Conservation (phyloP, 2,329 filamentous ascomycete species). For the Fusarium temperatum region DNA sequence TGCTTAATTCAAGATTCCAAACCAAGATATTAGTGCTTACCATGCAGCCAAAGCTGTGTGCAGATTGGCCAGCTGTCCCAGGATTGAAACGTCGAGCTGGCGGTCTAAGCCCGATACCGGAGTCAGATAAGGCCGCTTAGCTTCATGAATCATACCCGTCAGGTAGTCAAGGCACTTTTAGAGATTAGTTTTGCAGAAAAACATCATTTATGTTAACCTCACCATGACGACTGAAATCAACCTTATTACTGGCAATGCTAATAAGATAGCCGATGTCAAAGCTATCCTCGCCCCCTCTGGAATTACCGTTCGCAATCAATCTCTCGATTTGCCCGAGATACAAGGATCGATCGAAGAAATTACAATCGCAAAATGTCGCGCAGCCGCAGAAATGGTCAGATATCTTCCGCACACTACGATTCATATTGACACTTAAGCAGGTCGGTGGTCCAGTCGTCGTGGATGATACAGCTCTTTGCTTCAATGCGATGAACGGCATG, state of each 20-base stretch:
- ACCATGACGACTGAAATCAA: not conserved
- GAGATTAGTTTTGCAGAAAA: rapidly evolving
- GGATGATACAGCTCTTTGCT: not conserved
- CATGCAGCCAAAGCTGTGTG: not conserved
- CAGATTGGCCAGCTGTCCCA: rapidly evolving
- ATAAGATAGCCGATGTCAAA: not conserved
- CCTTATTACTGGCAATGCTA: not conserved
- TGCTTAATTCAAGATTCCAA: not conserved
- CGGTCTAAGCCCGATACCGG: not conserved
- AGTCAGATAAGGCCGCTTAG: not conserved
- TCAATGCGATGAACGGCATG: not conserved
- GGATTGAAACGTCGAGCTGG: not conserved
- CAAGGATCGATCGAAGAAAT: not conserved
- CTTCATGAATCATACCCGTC: not conserved
- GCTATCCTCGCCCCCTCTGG: not conserved
- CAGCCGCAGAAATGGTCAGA: not conserved
- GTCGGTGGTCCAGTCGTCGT: not conserved
- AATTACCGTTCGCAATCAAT: not conserved
- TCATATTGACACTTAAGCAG: not conserved
- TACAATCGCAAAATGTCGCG: not conserved
- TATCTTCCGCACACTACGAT: rapidly evolving
- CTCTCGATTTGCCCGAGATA: not conserved
- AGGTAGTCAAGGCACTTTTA: rapidly evolving
- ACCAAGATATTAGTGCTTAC: not conserved
- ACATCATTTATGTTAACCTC: rapidly evolving